Conservation (phyloP, 106 monocot species). For the Platanthera guangdongensis region DNA sequence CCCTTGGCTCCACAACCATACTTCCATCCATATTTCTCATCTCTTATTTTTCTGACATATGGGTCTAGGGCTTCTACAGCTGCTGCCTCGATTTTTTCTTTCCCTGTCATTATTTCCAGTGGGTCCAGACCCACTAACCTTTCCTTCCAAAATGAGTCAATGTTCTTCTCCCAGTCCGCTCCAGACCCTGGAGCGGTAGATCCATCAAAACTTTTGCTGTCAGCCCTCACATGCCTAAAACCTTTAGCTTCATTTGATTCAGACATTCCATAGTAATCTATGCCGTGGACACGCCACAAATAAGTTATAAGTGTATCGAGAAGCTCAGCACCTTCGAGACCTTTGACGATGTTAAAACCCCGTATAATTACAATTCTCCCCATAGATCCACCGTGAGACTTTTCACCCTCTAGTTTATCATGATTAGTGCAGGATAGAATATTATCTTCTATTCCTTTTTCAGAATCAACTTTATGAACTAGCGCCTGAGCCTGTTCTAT, state of each 20-base stretch:
- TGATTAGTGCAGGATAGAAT: constrained; percentile 44
- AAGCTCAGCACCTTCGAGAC: constrained; percentile 87
- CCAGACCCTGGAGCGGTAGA: constrained; percentile 9
- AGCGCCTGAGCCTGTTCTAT: constrained; percentile 64
- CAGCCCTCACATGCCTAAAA: constrained; percentile 67
- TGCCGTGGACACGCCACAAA: constrained; percentile 80
- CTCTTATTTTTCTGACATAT: constrained; percentile 83
- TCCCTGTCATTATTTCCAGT: constrained; percentile 63
- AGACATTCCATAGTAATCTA: constrained; percentile 90
- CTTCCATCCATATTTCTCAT: constrained; percentile 99
- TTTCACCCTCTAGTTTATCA: constrained; percentile 61
- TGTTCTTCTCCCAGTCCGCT: constrained; percentile 79
- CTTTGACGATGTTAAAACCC: constrained; percentile 68
- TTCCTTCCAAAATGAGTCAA: constrained; percentile 77
- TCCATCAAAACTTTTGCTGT: constrained; percentile 43
- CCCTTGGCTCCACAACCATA: constrained; percentile 99
- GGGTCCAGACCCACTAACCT: constrained; percentile 73
- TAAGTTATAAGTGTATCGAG: constrained; percentile 91
- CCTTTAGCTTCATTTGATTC: constrained; percentile 74
- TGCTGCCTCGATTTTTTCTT: constrained; percentile 87
- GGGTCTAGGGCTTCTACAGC: constrained; percentile 76
- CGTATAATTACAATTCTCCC: constrained; percentile 91
- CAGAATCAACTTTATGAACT: constrained; percentile 68
- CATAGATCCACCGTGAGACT: constrained; percentile 75
- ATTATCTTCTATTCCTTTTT: constrained; percentile 89